Percentiles rank a stretch among this genome's conserved stretches.
phyloP scores from a whole-genome alignment of 192 early-diverging fungal genomes.

The Coemansia sp. region DNA sequence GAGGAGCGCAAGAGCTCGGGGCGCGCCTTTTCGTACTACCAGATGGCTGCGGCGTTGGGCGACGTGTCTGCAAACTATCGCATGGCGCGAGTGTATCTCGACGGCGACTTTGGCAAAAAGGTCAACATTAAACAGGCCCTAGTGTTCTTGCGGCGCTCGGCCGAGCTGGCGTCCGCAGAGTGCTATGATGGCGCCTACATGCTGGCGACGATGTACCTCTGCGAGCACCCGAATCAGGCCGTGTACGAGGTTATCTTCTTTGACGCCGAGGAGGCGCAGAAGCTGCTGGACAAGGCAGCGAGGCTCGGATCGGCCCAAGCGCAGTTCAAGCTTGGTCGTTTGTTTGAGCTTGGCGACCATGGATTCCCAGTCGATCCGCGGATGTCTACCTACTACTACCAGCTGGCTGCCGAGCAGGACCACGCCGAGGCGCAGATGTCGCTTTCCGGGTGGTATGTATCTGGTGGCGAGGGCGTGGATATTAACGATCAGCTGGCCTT shows the following conservation, averaged over 20 bases:
- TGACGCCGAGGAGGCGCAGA: constrained; percentile 75
- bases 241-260: constrained; percentile 68
- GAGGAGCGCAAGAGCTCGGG: constrained; percentile 60
- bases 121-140: constrained; percentile 78
- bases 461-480: constrained; percentile 69
- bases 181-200: constrained; percentile 78
- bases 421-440: constrained; percentile 85
- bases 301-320: constrained; percentile 71
- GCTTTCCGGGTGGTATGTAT: constrained; percentile 83
- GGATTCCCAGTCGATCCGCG: constrained; percentile 68
- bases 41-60: constrained; percentile 69
- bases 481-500: constrained; percentile 75
- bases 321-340: constrained; percentile 77
- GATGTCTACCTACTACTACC: constrained; percentile 77
- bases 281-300: constrained; percentile 75
- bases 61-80: constrained; percentile 73
- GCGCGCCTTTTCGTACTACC: constrained; percentile 69
- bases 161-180: constrained; percentile 67
- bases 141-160: constrained; percentile 79
- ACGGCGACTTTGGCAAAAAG: constrained; percentile 70
- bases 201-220: constrained; percentile 79
- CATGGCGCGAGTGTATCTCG: constrained; percentile 74
- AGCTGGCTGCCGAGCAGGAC: constrained; percentile 77
- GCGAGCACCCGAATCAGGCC: constrained; percentile 61
- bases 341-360: constrained; percentile 79